Conservation (phyloP, 2,329 filamentous ascomycete species). For the Hymenoscyphus albidus region DNA sequence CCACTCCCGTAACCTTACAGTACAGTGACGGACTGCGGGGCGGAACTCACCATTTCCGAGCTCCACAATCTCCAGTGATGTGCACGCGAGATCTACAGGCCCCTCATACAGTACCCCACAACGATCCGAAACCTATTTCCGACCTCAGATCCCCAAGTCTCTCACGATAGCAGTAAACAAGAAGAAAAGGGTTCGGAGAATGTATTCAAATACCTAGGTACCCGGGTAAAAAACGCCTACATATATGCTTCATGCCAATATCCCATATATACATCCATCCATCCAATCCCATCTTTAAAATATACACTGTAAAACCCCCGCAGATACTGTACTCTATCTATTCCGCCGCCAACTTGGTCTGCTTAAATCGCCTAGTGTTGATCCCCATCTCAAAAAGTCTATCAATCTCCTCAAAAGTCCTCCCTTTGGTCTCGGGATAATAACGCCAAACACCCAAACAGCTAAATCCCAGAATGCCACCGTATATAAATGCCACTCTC, state of each 20-base stretch:
- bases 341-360: background rate
- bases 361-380: constrained; percentile 29
- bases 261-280: background rate
- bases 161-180: background rate
- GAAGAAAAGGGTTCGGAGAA: background rate
- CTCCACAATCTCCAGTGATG: background rate
- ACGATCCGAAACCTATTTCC: background rate
- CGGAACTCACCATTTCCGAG: too few relatives aligned
- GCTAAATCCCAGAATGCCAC: constrained; percentile 38
- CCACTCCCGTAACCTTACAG: too few relatives aligned
- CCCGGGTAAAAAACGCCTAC: background rate
- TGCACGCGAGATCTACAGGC: background rate
- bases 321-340: background rate
- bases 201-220: background rate
- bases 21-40: too few relatives aligned
- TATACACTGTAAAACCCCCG: background rate
- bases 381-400: constrained; percentile 40
- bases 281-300: background rate
- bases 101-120: background rate
- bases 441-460: constrained; percentile 44
- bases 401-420: constrained; percentile 45
- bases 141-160: background rate
- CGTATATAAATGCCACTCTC: constrained; percentile 41
- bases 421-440: constrained; percentile 42
- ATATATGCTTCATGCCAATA: background rate